Conservation (phyloP, 768 basidiomycete genomes). For the Xerocomus potaroensis region DNA sequence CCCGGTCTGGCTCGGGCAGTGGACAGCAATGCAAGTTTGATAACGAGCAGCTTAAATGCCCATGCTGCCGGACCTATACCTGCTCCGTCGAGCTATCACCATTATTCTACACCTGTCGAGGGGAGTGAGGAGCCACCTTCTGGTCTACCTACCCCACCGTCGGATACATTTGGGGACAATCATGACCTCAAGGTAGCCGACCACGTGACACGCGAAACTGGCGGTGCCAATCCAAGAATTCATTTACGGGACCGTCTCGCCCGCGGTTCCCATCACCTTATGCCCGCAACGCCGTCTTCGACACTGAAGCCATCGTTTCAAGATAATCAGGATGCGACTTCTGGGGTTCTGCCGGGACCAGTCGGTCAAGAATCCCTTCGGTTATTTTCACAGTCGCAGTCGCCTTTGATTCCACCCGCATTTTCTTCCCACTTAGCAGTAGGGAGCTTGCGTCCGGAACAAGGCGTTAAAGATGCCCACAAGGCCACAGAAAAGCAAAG, state of each 20-base stretch:
- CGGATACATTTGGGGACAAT: neutral
- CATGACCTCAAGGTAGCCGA: neutral
- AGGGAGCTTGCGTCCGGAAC: neutral
- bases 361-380: neutral
- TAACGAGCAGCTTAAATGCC: neutral
- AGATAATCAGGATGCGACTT: neutral
- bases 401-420: slow-evolving; percentile 3
- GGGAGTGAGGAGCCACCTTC: neutral
- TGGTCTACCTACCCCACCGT: slow-evolving; percentile 7
- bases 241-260: neutral
- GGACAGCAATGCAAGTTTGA: neutral
- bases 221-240: neutral
- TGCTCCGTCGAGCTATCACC: neutral
- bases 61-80: neutral
- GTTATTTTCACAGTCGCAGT: neutral
- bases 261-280: neutral
- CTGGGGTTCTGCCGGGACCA: neutral
- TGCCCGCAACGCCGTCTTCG: slow-evolving; percentile 4
- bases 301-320: neutral
- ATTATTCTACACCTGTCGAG: neutral
- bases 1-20: neutral
- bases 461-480: neutral
- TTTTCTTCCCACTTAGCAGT: neutral
- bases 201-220: neutral
- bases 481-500: neutral